Evolutionary conservation across 2,329 filamentous ascomycete species (phyloP).

Genomic region (Emmonsia crescens): DNA sequence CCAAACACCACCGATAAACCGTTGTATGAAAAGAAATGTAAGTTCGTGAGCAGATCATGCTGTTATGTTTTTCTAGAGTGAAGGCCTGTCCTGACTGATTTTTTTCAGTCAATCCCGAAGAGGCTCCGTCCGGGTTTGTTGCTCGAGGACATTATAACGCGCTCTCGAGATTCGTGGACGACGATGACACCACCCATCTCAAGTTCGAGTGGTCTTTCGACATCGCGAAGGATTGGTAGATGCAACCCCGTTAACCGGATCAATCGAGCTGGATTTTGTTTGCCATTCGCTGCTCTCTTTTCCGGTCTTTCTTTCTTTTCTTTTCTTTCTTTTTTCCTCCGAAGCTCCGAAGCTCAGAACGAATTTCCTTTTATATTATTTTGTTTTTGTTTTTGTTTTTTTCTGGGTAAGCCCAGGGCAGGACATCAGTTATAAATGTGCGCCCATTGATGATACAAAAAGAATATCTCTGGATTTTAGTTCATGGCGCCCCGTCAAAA

Average conservation of each 20-base stretch:
- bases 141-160: constrained; percentile 85
- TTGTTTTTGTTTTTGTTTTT: background rate
- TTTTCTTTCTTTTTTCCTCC: background rate
- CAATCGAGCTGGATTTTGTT: background rate
- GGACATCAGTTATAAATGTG: background rate
- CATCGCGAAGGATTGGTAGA: constrained; percentile 84
- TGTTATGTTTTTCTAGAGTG: background rate
- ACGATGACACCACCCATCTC: constrained; percentile 83
- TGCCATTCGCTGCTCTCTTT: background rate
- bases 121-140: constrained; percentile 84
- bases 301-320: background rate
- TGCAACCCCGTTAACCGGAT: background rate
- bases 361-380: constrained; percentile 6
- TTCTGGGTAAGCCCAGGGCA: background rate
- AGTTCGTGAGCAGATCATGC: too few species aligned
- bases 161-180: constrained; percentile 82
- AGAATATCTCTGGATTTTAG: background rate
- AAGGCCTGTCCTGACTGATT: background rate
- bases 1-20: constrained; percentile 84
- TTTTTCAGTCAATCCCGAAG: constrained; percentile 70
- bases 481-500: background rate
- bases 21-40: constrained; percentile 84
- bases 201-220: constrained; percentile 95
- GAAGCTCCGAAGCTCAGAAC: background rate
- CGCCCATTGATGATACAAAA: background rate